A percentile compares a stretch with the other conserved stretches of the same genome.
These are phyloP conservation scores for Tetramitus jugosus DNA, from an alignment of 208 protist species.

Conservation along the genomic window DNA sequence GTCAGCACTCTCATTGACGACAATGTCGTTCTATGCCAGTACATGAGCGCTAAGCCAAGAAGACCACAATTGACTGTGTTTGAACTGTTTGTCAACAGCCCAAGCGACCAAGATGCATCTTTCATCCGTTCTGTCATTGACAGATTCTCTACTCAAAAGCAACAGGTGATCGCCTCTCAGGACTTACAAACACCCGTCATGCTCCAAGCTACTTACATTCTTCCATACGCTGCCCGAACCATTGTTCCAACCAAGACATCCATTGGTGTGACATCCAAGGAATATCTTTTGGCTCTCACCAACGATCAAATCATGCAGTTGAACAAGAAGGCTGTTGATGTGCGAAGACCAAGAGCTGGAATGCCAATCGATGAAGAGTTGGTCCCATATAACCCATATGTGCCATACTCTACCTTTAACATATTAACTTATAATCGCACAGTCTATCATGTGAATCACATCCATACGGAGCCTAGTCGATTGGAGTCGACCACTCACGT, in stretches of 20 bases:
- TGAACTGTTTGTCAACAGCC: not conserved
- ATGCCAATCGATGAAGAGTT: not conserved
- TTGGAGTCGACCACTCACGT: conserved; percentile 74
- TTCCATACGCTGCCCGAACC: not conserved
- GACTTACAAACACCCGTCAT: not conserved
- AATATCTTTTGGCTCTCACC: not conserved
- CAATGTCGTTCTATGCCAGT: not conserved
- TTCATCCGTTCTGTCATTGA: not conserved
- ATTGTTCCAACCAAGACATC: not conserved
- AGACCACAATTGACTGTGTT: not conserved
- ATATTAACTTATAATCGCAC: conserved; percentile 59
- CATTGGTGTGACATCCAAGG: conserved; percentile 7
- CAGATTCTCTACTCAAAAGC: not conserved
- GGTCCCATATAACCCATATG: not conserved
- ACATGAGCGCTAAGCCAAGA: not conserved
- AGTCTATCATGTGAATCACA: conserved; percentile 46
- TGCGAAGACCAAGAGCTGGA: conserved; percentile 4
- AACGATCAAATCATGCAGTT: not conserved
- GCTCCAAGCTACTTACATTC: not conserved
- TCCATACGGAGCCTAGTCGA: conserved; percentile 58
- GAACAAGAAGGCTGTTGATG: not conserved
- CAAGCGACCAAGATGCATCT: not conserved
- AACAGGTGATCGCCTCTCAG: too few relatives aligned
- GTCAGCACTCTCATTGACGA: conserved; percentile 1
- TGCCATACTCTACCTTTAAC: conserved; percentile 18